Evolutionary conservation across 2,329 filamentous ascomycete species (phyloP), one percentile per base, ranked within the genome.

Genomic region (Zymoseptoria crescenta): DNA sequence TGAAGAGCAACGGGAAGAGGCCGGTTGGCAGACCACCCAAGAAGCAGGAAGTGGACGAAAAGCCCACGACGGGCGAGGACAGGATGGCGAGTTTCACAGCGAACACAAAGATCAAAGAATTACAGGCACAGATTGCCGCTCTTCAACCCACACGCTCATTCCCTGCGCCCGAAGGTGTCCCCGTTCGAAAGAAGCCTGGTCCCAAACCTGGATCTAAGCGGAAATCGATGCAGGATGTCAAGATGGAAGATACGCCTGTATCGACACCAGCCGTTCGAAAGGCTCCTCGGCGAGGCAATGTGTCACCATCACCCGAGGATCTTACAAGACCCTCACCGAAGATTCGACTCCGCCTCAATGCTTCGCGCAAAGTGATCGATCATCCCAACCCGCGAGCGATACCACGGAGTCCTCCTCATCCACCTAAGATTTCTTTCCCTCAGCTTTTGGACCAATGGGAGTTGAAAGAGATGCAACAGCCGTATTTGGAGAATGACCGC

Each of bases 361-460:
- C 61, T 9, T 30, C 61, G 5, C 61, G 66, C 54, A 59, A 57
- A 16, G 24, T 57, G 35, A 57, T 73, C 9, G 55, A 65, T 13
- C 65, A 68, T 29, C 70, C 67, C 13, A 70, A 73, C 64, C 72
- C 72, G 3, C 64, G 68, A 19, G 70, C 70, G 8, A 63, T 67
- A 19, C 60, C 63, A 19, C 63, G 65, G n/a, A 60, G 62, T 16
- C 67, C 69, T 27, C 55, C 63, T 19, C 60, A 62, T 16, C 70
- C 71, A 9, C 70, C 72, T 8, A 59, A 58, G 21, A 61, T 62
- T 21, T 70, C 67, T 35, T 52, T 74, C 6, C 65, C 69, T 50
- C 70, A 74, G 54, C 52, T 72, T 8, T 61, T 74, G 29, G 70
- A 72, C 27, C 50, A 67, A 8, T 69, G 64, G 54, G 72, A 74